Conservation (phyloP, 306 rosid species). For the Canavalia ensiformis region DNA sequence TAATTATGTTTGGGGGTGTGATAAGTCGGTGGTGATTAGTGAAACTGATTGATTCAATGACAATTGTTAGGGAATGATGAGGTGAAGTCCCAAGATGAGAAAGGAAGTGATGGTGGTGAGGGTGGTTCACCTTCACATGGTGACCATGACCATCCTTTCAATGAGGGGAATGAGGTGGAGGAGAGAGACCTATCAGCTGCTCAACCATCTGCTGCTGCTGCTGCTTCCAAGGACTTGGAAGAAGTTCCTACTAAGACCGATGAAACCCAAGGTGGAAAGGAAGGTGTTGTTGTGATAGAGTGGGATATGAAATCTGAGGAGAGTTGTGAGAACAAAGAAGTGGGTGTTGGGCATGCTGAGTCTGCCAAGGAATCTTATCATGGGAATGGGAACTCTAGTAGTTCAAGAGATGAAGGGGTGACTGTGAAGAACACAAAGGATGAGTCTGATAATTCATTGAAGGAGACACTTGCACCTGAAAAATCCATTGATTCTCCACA, state of each 20-base stretch:
- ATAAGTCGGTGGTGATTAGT: not conserved
- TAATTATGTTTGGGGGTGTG: slow-evolving; percentile 8
- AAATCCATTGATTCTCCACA: slow-evolving; percentile 49
- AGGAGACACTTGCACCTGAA: slow-evolving; percentile 34
- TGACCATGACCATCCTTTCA: slow-evolving; percentile 55
- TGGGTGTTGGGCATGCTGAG: slow-evolving; percentile 40
- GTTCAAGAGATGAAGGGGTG: slow-evolving; percentile 57
- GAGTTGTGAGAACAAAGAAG: slow-evolving; percentile 51
- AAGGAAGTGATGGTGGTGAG: slow-evolving; percentile 73
- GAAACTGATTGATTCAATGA: slow-evolving; percentile 47
- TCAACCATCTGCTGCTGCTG: slow-evolving; percentile 46
- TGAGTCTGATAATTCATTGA: slow-evolving; percentile 37
- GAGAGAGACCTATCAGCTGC: slow-evolving; percentile 48
- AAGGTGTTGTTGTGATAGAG: slow-evolving; percentile 51
- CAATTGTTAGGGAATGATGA: slow-evolving; percentile 65
- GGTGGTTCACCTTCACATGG: slow-evolving; percentile 55
- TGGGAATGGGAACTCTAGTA: slow-evolving; percentile 50
- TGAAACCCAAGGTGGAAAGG: slow-evolving; percentile 45
- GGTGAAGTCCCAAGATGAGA: slow-evolving; percentile 70
- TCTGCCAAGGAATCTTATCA: slow-evolving; percentile 51
- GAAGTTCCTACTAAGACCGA: slow-evolving; percentile 39
- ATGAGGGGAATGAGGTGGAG: slow-evolving; percentile 55
- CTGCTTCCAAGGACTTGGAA: slow-evolving; percentile 50
- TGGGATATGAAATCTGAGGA: slow-evolving; percentile 60
- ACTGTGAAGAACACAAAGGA: slow-evolving; percentile 45